Evolutionary conservation across 306 rosid species (phyloP).

Genomic region (Cyclanthera cordifolia): DNA sequence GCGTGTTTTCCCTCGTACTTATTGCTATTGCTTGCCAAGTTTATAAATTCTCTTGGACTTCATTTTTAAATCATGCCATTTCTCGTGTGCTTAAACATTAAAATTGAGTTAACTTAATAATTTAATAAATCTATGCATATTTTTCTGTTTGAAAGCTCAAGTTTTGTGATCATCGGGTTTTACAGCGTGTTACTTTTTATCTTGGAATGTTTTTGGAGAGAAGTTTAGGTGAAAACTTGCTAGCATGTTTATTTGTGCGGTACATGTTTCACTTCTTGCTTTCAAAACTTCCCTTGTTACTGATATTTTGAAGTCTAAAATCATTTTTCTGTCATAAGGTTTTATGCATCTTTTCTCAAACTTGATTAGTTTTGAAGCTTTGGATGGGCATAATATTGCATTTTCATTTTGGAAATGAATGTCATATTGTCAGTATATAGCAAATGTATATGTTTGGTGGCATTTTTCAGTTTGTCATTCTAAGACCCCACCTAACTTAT

Average conservation of each 20-base stretch:
- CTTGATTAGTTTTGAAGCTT: slow-evolving; percentile 5
- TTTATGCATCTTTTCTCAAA: neutral
- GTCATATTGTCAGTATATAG: neutral
- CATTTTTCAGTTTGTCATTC: neutral
- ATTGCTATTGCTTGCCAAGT: neutral
- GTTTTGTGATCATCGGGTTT: neutral
- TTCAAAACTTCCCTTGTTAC: neutral
- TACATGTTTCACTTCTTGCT: neutral
- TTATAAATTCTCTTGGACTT: neutral
- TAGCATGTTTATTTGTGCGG: neutral
- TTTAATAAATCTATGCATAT: neutral
- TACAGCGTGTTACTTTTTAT: no score
- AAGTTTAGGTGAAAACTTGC: neutral
- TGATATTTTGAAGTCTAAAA: neutral
- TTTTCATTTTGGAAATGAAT: neutral
- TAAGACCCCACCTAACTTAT: slow-evolving; percentile 15
- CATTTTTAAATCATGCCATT: neutral
- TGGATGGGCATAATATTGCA: neutral
- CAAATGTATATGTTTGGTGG: neutral
- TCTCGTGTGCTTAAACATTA: neutral
- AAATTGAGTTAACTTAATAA: neutral
- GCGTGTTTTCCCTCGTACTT: neutral
- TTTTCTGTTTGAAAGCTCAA: neutral
- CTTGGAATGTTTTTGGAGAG: neutral
- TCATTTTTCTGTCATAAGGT: neutral